phyloP scores from a whole-genome alignment of 2,329 filamentous ascomycete genomes.

The Ceratocystis albifundus region DNA sequence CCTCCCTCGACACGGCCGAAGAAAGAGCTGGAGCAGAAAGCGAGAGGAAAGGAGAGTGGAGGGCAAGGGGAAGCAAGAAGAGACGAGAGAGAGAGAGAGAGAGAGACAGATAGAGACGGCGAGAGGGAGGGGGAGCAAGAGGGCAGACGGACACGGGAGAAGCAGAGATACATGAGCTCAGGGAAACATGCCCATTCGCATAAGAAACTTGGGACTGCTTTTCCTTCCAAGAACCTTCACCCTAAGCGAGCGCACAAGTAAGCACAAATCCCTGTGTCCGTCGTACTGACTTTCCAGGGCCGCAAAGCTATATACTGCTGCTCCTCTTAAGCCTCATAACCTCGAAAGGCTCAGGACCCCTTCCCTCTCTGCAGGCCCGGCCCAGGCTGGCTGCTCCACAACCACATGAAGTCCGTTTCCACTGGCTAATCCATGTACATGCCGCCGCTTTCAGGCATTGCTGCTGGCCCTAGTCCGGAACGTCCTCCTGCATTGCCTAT shows the following conservation, averaged over 20 bases:
- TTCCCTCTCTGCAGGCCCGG: neutral
- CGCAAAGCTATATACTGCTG: no score
- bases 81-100: neutral
- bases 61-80: no score
- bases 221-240: neutral
- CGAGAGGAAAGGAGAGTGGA: neutral
- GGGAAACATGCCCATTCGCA: neutral
- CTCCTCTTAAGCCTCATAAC: no score
- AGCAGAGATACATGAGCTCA: neutral
- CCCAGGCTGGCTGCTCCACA: neutral
- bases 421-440: neutral
- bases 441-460: neutral
- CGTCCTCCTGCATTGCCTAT: neutral
- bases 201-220: neutral
- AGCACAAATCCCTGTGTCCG: no score
- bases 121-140: neutral
- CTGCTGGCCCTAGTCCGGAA: neutral
- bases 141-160: neutral
- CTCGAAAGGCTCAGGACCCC: neutral
- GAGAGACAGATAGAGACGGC: neutral
- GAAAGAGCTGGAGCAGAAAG: neutral
- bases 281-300: no score
- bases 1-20: neutral
- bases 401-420: neutral
- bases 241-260: no score